phyloP scores from a whole-genome alignment of 2,329 filamentous ascomycete species.

The Fusarium gaditjirri region DNA sequence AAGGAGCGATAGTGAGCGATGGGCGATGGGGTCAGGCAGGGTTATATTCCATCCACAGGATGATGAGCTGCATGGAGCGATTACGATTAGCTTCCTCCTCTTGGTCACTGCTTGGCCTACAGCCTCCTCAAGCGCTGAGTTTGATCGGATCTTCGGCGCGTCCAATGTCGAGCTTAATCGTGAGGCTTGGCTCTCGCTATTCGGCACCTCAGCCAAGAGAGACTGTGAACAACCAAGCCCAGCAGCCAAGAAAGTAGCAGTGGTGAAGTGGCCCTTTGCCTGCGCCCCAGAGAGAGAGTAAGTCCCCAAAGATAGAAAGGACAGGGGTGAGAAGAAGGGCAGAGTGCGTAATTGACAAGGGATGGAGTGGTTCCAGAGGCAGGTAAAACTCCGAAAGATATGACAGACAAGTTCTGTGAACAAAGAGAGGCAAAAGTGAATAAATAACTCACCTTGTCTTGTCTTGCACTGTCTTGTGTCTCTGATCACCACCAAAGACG shows the following conservation, averaged over 20 bases:
- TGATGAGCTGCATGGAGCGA: slow-evolving; percentile 30
- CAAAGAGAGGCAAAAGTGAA: neutral
- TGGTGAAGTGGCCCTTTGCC: slow-evolving; percentile 20
- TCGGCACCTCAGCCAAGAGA: slow-evolving; percentile 39
- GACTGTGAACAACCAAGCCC: slow-evolving; percentile 9
- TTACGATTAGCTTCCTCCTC: slow-evolving; percentile 24
- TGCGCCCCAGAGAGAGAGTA: slow-evolving; percentile 25
- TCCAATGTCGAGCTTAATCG: slow-evolving; percentile 15
- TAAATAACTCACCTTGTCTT: slow-evolving; percentile 1
- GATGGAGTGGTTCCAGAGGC: slow-evolving; percentile 25
- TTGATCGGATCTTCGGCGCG: slow-evolving; percentile 43
- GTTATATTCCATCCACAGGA: slow-evolving; percentile 35
- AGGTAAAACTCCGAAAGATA: slow-evolving; percentile 1
- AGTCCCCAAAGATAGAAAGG: neutral
- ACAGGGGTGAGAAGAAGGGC: slow-evolving; percentile 11
- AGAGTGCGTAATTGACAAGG: slow-evolving; percentile 25
- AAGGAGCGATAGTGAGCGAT: slow-evolving; percentile 7
- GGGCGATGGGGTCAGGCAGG: slow-evolving; percentile 20
- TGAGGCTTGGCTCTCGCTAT: slow-evolving; percentile 38
- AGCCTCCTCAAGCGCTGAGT: slow-evolving; percentile 23
- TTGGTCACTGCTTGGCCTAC: slow-evolving; percentile 35
- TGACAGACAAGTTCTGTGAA: neutral
- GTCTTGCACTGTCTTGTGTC: neutral
- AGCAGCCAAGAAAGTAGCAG: slow-evolving; percentile 3
- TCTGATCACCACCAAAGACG: slow-evolving; percentile 19